phyloP scores from a whole-genome alignment of 768 basidiomycete species.

The Russula compacta region DNA sequence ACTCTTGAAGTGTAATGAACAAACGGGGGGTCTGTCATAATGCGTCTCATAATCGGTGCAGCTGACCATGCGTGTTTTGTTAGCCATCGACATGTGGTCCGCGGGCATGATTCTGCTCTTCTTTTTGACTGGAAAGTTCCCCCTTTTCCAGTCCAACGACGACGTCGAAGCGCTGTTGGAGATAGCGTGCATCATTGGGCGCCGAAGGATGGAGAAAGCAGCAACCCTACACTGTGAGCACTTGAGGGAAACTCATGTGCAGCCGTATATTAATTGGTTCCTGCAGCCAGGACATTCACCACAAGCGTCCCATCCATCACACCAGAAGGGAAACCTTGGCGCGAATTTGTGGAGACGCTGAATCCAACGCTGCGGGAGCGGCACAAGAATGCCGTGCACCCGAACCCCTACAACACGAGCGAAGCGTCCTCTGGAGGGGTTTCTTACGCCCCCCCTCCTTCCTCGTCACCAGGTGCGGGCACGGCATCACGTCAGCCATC shows the following conservation, averaged over 20 bases:
- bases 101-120: conserved; percentile 88
- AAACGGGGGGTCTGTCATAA: conserved; percentile 67
- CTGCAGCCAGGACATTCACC: conserved; percentile 73
- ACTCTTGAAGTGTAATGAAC: conserved; percentile 85
- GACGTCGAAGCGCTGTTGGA: conserved; percentile 96
- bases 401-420: conserved; percentile 40
- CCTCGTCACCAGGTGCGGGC: conserved; percentile 20
- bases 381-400: conserved; percentile 39
- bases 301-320: conserved; percentile 83
- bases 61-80: conserved; percentile 9
- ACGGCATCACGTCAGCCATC: conserved; percentile 24
- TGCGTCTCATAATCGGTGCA: background rate
- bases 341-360: conserved; percentile 61
- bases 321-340: conserved; percentile 58
- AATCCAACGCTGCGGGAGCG: conserved; percentile 63
- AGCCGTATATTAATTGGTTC: background rate
- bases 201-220: conserved; percentile 69
- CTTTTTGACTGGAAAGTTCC: conserved; percentile 88
- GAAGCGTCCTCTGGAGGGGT: conserved; percentile 23
- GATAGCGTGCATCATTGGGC: conserved; percentile 80
- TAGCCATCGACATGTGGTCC: conserved; percentile 97
- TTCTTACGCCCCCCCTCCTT: conserved; percentile 20
- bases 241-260: background rate
- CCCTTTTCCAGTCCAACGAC: conserved; percentile 87
- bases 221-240: conserved; percentile 79